phyloP scores from a whole-genome alignment of 1,139 yeast genomes.

The Zygosaccharomyces sapae region DNA sequence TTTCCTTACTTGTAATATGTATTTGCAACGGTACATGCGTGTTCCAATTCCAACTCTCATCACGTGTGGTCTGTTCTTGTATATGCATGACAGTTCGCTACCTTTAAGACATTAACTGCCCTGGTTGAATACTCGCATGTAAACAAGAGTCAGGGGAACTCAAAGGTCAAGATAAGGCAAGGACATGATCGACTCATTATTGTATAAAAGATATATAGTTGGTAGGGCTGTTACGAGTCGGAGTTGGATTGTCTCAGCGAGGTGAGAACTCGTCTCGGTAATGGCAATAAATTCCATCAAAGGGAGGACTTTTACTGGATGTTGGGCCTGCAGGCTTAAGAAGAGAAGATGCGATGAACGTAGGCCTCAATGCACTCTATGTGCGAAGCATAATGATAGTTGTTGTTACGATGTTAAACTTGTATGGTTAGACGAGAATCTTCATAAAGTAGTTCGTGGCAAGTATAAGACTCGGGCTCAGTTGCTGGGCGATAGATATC shows the following conservation, averaged over 20 bases:
- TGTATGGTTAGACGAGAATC: conserved; percentile 29
- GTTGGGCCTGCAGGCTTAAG: conserved; percentile 35
- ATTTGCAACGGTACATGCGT: too few species aligned
- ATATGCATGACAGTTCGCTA: neutral
- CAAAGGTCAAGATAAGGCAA: neutral
- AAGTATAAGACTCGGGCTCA: conserved; percentile 2
- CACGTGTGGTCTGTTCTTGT: conserved; percentile 4
- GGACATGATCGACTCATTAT: neutral
- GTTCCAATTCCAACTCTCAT: neutral
- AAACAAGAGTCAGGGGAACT: neutral
- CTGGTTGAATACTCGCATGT: conserved; percentile 2
- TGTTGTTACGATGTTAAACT: conserved; percentile 33
- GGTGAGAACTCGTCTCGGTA: neutral
- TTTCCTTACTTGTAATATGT: too few species aligned
- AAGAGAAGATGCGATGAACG: conserved; percentile 31
- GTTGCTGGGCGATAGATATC: neutral
- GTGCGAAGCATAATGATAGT: conserved; percentile 23
- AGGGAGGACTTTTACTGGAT: conserved; percentile 32
- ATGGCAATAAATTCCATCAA: conserved; percentile 6
- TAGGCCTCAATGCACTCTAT: conserved; percentile 27
- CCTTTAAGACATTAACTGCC: conserved; percentile 2
- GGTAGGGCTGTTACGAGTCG: neutral
- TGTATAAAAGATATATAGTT: conserved; percentile 1
- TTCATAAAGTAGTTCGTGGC: conserved; percentile 11
- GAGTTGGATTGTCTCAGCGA: neutral